These are phyloP conservation scores for Rhododendron williamsianum DNA, from an alignment of 148 eudicot genomes.

Conservation along the genomic window DNA sequence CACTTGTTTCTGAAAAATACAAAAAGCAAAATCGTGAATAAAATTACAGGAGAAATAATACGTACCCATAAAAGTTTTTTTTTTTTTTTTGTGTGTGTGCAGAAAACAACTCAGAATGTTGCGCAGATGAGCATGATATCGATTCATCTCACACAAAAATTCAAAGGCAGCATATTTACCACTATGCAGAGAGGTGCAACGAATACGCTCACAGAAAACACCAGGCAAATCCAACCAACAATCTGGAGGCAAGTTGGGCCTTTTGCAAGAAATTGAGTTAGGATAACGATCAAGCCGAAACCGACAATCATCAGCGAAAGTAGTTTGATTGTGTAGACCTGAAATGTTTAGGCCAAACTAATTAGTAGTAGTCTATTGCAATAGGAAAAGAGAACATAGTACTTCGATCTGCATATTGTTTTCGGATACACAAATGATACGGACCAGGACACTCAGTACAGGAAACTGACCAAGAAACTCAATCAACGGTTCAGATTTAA, in stretches of 20 bases:
- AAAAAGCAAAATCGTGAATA: not conserved
- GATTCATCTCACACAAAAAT: not conserved
- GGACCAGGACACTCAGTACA: no score
- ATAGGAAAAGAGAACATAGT: not conserved
- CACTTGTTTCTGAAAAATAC: conserved; percentile 55
- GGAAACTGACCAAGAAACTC: no score
- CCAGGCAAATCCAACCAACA: conserved; percentile 76
- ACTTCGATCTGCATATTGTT: no score
- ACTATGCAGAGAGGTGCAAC: conserved; percentile 73
- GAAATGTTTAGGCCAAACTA: conserved; percentile 7
- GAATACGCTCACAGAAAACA: conserved; percentile 53
- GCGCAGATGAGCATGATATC: not conserved
- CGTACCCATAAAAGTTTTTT: not conserved
- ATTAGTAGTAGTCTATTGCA: not conserved
- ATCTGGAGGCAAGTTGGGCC: conserved; percentile 26
- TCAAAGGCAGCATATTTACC: conserved; percentile 34
- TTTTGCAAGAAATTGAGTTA: conserved; percentile 36
- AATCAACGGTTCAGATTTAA: no score
- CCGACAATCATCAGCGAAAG: conserved; percentile 37
- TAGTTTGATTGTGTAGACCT: conserved; percentile 45
- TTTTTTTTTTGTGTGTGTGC: no score
- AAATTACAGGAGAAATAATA: not conserved
- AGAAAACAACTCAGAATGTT: not conserved
- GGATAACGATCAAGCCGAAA: conserved; percentile 36
- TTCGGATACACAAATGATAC: no score